Evolutionary conservation across 2,329 filamentous ascomycete genomes (phyloP), one percentile per base, ranked within the genome.

Genomic region (Alternaria ventricosa): DNA sequence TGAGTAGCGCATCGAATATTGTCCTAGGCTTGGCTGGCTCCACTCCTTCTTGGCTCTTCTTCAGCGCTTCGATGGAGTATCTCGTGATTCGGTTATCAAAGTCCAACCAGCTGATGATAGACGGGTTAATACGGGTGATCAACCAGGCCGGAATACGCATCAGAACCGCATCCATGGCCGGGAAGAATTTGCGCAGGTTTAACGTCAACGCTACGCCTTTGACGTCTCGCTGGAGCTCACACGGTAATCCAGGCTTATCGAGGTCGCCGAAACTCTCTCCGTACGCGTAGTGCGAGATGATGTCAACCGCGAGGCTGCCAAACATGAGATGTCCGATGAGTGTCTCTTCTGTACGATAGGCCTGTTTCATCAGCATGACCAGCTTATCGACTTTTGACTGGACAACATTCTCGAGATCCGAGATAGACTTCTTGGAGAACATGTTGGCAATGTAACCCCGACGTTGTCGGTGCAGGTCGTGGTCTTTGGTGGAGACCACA

Each of bases 381-480:
- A 68, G 18, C n/a, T 46, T 30, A 7, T 57, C 43, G 6, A 70
- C 55, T 27, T 56, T 61, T 5, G 56, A 23, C 58, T 60, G 64
- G 47, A 78, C 71, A 20, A 66, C 36, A 1, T 69, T 65, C 45
- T 75, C 72, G 2, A 76, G 51, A 5, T 46, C 41, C 0, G 41
- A 56, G 27, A 77, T 66, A 2, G 63, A 57, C n/a, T 58, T 58
- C 23, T 67, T 69, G 8, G 74, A 76, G 60, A 79, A 78, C 66
- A 76, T 71, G 2, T 53, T 66, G 45, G 67, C 57, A 10, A 79
- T 51, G 2, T 72, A 69, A 4, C 46, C 57, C 6, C 76, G 66
- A 4, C 75, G 67, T 20, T 66, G 15, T 13, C 70, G 67, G 53
- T 78, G 76, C 13, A 71, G 51, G 2, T 75, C 66, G 50, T 77